Percentiles rank a stretch among this genome's conserved stretches.
These are phyloP conservation scores for Phytophthora quininea DNA, from an alignment of 352 stramenopile genomes.

Conservation along the genomic window DNA sequence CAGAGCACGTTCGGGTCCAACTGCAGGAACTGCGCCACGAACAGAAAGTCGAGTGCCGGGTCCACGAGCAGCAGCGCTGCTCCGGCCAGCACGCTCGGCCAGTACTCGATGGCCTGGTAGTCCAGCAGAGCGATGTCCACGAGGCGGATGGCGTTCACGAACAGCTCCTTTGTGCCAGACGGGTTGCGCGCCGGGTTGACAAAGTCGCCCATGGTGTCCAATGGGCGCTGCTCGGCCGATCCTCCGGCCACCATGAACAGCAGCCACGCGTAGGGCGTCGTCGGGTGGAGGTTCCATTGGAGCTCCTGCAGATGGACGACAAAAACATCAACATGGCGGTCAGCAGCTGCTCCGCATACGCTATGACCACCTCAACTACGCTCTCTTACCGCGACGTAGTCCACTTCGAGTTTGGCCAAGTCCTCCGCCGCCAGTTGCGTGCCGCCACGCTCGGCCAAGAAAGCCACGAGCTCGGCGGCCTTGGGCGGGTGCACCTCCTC, in stretches of 20 bases:
- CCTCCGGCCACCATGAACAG: conserved; percentile 78
- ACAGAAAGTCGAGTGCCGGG: conserved; percentile 69
- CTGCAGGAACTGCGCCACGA: conserved; percentile 84
- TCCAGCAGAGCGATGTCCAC: conserved; percentile 81
- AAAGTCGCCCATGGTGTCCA: conserved; percentile 81
- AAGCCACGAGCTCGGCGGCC: conserved; percentile 66
- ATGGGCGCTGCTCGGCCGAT: conserved; percentile 59
- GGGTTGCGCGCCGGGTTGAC: conserved; percentile 60
- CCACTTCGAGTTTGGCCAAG: conserved; percentile 60
- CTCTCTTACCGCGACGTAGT: conserved; percentile 61
- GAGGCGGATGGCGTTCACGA: conserved; percentile 66
- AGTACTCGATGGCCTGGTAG: conserved; percentile 78
- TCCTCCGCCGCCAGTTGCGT: conserved; percentile 54
- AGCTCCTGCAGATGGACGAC: conserved; percentile 54
- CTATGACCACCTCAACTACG: neutral
- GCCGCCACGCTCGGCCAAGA: conserved; percentile 54
- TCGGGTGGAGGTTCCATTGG: conserved; percentile 84
- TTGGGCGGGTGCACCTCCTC: conserved; percentile 84
- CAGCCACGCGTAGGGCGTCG: conserved; percentile 76
- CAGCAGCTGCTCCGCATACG: conserved; percentile 13
- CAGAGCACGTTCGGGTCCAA: conserved; percentile 77
- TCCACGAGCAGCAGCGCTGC: conserved; percentile 76
- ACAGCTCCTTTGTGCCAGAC: conserved; percentile 77
- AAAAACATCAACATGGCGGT: conserved; percentile 16
- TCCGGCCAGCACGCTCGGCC: conserved; percentile 77